Percentiles rank a stretch among this genome's conserved stretches.
Evolutionary conservation across 371 early-diverging fungal species (phyloP).

Genomic region (Ordospora pajunii): DNA sequence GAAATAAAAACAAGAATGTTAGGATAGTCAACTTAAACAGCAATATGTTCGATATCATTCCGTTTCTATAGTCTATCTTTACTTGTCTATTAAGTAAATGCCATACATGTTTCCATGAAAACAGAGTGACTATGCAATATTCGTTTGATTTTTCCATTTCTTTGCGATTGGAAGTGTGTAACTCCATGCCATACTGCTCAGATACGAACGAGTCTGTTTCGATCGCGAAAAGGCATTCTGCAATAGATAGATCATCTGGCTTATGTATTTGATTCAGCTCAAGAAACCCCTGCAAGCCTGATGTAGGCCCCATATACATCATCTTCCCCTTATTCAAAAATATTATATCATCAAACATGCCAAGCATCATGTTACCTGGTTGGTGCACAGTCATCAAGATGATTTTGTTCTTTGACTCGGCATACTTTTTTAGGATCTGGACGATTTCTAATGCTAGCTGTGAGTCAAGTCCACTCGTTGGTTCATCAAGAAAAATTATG

Average conservation of each 20-base stretch:
- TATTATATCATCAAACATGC: constrained; percentile 63
- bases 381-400: constrained; percentile 36
- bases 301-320: constrained; percentile 48
- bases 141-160: not conserved
- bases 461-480: constrained; percentile 46
- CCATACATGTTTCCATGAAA: not conserved
- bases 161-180: too few species aligned
- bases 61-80: not conserved
- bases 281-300: not conserved
- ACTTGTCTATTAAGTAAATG: not conserved
- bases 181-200: too few species aligned
- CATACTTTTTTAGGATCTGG: constrained; percentile 21
- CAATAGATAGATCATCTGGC: not conserved
- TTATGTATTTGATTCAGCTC: not conserved
- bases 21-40: not conserved
- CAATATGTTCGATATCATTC: not conserved
- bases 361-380: constrained; percentile 55
- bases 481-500: constrained; percentile 48
- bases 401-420: constrained; percentile 9
- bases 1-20: not conserved
- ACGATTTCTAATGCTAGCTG: constrained; percentile 18
- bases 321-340: constrained; percentile 61
- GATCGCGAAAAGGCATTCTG: constrained; percentile 7
- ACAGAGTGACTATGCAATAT: not conserved
- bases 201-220: not conserved